Evolutionary conservation across 257 asterid species (phyloP), one percentile per base, ranked within the genome.

Genomic region (Przewalskia tangutica): DNA sequence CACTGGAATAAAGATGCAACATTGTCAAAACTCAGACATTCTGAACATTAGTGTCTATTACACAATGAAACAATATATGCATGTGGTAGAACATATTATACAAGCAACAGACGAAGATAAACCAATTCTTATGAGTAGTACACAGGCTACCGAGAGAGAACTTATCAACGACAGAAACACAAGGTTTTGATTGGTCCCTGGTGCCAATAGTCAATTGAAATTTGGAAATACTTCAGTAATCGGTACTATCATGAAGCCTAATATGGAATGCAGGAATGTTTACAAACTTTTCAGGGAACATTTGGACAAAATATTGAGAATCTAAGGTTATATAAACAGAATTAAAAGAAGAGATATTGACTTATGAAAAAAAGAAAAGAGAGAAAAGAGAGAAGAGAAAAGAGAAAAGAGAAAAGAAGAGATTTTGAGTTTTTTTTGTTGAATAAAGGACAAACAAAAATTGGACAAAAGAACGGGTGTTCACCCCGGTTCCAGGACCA

Each of bases 1-100:
- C 99, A 96, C 99, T 96, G 97, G 54, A 81, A 85, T 81, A 81
- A 77, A 82, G 70, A 9, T 73, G 23, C 65, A 67, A 27, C 82
- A 48, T 85, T 0, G 34, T 89, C 54, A 84, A 80, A 83, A 82
- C 32, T 83, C 64, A 60, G 66, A 62, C 2, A 66, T 65, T 51
- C 60, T 12, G 60, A 73, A 48, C 55, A 73, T 73, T 48, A 48
- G 20, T 7, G 60, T 20, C 79, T 20, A 73, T 58, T 6, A 18
- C 78, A 70, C 4, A 9, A 17, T 5, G 54, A 70, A 70, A 70
- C 78, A 44, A 10, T 10, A 44, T 40, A 18, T 42, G 58, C 34
- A 40, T 68, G 77, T 68, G 77, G 55, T 42, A 68, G 77, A 68
- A 42, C 77, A 68, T 42, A 42, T 40, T 42, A 68, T 68, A 42